Evolutionary conservation across 805 yeast species (phyloP), one percentile per base, ranked within the genome.

Genomic region (Monosporozyma solicola): DNA sequence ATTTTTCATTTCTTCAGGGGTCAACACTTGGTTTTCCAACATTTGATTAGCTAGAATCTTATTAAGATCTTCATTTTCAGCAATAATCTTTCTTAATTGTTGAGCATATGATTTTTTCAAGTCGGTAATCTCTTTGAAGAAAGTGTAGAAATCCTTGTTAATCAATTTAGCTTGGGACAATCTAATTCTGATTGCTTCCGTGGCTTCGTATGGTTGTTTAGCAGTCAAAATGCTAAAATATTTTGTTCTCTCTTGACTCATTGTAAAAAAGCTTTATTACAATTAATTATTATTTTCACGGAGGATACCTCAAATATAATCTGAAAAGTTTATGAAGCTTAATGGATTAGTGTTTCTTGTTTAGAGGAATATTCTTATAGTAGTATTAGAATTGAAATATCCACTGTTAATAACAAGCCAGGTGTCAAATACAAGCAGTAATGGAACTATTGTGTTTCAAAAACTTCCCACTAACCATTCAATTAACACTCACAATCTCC

Each of bases 91-190:
- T 16, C 75, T 75, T 57, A 82, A 70, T 58, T 77, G 79, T 37
- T 71, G 71, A 11, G 77, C 75, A 60, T 82, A 80, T 46, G 60
- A 65, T 49, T 73, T 73, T 60, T 75, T 75, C 33, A 80, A 66
- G 33, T 77, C 71, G 43, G 79, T 73, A 53, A 82, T 72, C 27
- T 78, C 81, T 41, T 78, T 75, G 53, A 86, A 73, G 75, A 87
- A 78, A 44, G 73, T 75, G 41, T 86, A 81, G 56, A 87, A 74
- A 50, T 80, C 83, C 53, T 77, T 78, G 61, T 84, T 84, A 49
- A 82, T 69, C 47, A 74, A 61, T 59, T 78, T 77, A 47, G 83
- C 80, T 58, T 78, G 80, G 35, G 75, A 69, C 41, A 80, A 71
- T 55, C 90, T 77, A 51, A 82, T 75, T 50, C 81, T 72, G 31